Evolutionary conservation across 768 basidiomycete species (phyloP), one percentile per base, ranked within the genome.

Genomic region (Calocera cornea): DNA sequence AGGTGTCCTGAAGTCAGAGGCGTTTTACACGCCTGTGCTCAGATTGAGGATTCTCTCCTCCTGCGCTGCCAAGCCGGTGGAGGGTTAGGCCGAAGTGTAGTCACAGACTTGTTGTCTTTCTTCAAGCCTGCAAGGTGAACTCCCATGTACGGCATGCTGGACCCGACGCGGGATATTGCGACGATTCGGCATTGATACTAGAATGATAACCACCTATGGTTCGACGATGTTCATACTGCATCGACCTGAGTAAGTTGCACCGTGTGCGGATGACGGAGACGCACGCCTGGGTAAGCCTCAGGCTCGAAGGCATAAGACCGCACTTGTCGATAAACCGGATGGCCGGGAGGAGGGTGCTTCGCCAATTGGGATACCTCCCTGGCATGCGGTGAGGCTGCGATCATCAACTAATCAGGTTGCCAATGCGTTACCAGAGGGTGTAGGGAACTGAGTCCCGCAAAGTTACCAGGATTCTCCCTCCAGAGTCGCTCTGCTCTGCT

Each of bases 391-490:
- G 29, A 50, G 27, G 29, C n/a, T 1, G 3, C 19, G 12, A 41
- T 3, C 10, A 29, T n/a, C 10, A 40, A 31, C 11, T n/a, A 33
- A 67, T 12, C 14, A 70, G 3, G 72, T 75, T 17, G 74, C 74
- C 34, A 76, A 72, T 33, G 70, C 70, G 0, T 70, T 72, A 88
- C 94, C 95, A 98, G 64, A 85, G 77, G 1, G 89, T 92, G 74
- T 98, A 98, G 1, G 95, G 95, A 0, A 83, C 72, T 27, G 89
- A 87, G 73, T 95, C 91, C 60, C 94, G 83, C 63, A 97, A 78
- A 0, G 95, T 97, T 36, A 98, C 82, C 34, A 97, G 82, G 31
- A 97, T 75, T 0, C 89, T 89, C 1, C 95, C 95, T 72, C 89
- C 77, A 76, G 75, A 12, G 73, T 34, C 16, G 64, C 34, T 38